phyloP scores from a whole-genome alignment of 805 yeast genomes.

The Zygosaccharomyces bisporus region DNA sequence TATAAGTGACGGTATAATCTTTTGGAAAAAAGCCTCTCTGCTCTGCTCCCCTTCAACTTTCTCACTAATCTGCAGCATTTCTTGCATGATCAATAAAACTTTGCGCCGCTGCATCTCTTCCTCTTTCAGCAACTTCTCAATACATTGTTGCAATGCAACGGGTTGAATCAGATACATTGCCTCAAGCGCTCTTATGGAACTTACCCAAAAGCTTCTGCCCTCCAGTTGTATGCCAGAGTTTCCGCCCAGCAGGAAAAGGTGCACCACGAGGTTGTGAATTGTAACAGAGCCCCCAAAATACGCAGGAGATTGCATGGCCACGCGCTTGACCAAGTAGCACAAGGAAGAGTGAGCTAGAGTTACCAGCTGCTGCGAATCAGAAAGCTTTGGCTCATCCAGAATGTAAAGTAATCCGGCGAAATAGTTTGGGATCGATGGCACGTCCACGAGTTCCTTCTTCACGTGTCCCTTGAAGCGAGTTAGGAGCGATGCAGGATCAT shows the following conservation, averaged over 20 bases:
- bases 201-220: slow-evolving; percentile 30
- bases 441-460: slow-evolving; percentile 33
- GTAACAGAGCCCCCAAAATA: slow-evolving; percentile 13
- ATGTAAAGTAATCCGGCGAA: slow-evolving; percentile 25
- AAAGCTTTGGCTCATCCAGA: slow-evolving; percentile 3
- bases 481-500: slow-evolving; percentile 19
- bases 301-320: slow-evolving; percentile 38
- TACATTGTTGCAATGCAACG: slow-evolving; percentile 8
- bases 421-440: slow-evolving; percentile 23
- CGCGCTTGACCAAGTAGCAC: slow-evolving; percentile 44
- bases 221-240: slow-evolving; percentile 12
- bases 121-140: slow-evolving; percentile 7
- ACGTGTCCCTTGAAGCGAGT: slow-evolving; percentile 36
- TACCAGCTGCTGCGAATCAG: slow-evolving; percentile 10
- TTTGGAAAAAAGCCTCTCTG: slow-evolving; percentile 6
- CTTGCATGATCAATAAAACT: slow-evolving; percentile 25
- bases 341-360: slow-evolving; percentile 40
- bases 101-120: slow-evolving; percentile 10
- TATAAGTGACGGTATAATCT: slow-evolving; percentile 32
- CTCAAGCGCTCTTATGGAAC: slow-evolving; percentile 33
- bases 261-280: slow-evolving; percentile 13
- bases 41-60: slow-evolving; percentile 25
- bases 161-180: slow-evolving; percentile 32
- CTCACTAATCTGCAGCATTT: slow-evolving; percentile 24
- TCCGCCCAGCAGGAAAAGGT: slow-evolving; percentile 12